Percentiles rank a stretch among this genome's conserved stretches.
Conservation (phyloP, 257 asterid genomes). For the Gynochthodes officinalis region DNA sequence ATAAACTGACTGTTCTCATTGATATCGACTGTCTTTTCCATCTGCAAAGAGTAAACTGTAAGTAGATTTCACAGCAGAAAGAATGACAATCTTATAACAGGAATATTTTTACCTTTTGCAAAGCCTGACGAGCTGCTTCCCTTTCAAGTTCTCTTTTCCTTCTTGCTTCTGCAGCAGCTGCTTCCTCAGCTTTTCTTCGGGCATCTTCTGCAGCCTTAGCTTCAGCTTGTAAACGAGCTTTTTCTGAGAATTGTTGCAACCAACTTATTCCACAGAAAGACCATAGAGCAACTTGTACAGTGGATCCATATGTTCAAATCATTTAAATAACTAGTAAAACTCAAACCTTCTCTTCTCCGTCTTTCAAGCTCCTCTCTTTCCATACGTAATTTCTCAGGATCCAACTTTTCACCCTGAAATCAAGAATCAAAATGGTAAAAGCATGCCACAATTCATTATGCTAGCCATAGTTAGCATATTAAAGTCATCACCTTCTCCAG, state of each 20-base stretch:
- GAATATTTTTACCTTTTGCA: conserved; percentile 49
- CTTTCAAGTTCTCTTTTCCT: conserved; percentile 69
- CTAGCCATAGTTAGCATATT: conserved; percentile 6
- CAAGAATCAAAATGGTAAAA: conserved; percentile 8
- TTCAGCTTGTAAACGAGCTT: conserved; percentile 76
- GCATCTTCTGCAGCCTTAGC: conserved; percentile 81
- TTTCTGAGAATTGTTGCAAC: conserved; percentile 37
- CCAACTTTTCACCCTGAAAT: conserved; percentile 54
- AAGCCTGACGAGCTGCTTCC: conserved; percentile 88
- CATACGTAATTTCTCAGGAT: conserved; percentile 56
- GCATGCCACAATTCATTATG: conserved; percentile 1
- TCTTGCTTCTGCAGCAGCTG: conserved; percentile 65
- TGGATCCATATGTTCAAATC: not conserved
- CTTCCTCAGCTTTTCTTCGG: conserved; percentile 59
- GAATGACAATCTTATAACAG: not conserved
- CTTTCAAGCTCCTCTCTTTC: conserved; percentile 74
- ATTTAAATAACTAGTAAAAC: not conserved
- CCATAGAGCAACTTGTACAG: not conserved
- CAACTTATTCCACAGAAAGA: conserved; percentile 5
- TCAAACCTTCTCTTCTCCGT: conserved; percentile 64
- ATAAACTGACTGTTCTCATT: conserved; percentile 60
- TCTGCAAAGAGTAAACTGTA: conserved; percentile 30
- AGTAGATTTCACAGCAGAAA: not conserved
- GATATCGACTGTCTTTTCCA: conserved; percentile 81
- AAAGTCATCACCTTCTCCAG: conserved; percentile 41